These are phyloP conservation scores for Barnettozyma botsteinii DNA, from an alignment of 805 yeast species.

Conservation along the genomic window DNA sequence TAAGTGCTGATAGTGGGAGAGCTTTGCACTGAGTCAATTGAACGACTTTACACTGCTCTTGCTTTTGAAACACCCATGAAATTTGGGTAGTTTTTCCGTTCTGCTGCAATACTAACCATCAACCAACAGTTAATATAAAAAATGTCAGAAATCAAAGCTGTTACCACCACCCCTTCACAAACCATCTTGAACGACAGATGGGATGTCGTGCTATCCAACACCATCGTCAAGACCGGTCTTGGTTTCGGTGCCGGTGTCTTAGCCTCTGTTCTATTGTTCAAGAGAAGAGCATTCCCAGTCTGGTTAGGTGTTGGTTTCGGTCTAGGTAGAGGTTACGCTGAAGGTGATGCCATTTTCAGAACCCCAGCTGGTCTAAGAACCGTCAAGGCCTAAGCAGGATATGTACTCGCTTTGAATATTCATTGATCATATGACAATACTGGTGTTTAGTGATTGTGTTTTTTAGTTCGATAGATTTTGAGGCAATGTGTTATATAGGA, in stretches of 20 bases:
- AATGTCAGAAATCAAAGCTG: constrained; percentile 19
- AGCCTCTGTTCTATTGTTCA: constrained; percentile 83
- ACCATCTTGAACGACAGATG: constrained; percentile 68
- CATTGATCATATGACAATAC: neutral
- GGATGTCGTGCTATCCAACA: constrained; percentile 95
- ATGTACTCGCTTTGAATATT: no score
- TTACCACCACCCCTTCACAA: constrained; percentile 42
- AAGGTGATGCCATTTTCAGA: constrained; percentile 96
- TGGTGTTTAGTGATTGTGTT: neutral
- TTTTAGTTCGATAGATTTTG: constrained; percentile 6
- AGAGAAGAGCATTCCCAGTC: constrained; percentile 94
- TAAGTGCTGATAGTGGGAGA: no score
- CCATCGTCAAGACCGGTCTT: constrained; percentile 88
- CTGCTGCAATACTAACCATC: neutral
- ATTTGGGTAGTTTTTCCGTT: neutral
- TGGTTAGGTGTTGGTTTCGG: constrained; percentile 98
- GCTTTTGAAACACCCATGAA: no score
- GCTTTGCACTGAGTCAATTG: neutral
- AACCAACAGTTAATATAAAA: neutral
- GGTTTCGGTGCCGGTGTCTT: constrained; percentile 97
- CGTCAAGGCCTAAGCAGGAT: constrained; percentile 60
- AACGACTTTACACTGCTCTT: neutral
- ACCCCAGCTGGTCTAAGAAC: constrained; percentile 72
- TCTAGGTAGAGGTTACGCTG: constrained; percentile 95
- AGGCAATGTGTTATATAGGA: constrained; percentile 2